Percentiles rank a stretch among this genome's conserved stretches.
phyloP scores from a whole-genome alignment of 306 rosid species.

The Carpinus viminea region DNA sequence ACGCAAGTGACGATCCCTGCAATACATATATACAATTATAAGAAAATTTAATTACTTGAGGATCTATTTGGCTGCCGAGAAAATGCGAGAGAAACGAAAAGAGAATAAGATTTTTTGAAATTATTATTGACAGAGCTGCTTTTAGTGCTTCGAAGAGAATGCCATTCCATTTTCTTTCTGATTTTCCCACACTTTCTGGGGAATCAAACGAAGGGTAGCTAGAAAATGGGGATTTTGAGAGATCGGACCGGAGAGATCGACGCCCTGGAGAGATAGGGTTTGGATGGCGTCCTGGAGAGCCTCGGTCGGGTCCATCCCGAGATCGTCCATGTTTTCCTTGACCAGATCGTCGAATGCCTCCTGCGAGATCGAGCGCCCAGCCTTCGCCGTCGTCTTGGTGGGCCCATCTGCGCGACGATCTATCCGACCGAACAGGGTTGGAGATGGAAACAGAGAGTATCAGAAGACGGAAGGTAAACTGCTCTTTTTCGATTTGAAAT shows the following conservation, averaged over 20 bases:
- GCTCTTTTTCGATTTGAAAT: too few species aligned
- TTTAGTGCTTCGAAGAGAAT: too few species aligned
- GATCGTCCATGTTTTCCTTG: conserved; percentile 82
- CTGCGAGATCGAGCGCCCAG: conserved; percentile 72
- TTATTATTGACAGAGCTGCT: background rate
- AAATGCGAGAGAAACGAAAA: background rate
- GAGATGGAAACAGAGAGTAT: background rate
- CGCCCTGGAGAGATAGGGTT: conserved; percentile 88
- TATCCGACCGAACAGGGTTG: conserved; percentile 8
- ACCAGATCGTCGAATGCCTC: conserved; percentile 86
- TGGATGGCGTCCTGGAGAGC: conserved; percentile 89
- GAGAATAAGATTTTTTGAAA: background rate
- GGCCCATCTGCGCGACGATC: conserved; percentile 47
- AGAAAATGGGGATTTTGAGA: background rate
- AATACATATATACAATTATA: background rate
- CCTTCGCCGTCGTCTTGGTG: conserved; percentile 43
- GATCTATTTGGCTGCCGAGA: conserved; percentile 2
- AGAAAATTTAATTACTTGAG: background rate
- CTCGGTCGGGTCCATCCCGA: conserved; percentile 86
- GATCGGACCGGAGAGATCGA: conserved; percentile 75
- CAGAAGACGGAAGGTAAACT: background rate
- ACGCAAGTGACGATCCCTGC: conserved; percentile 65
- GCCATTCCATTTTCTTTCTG: background rate
- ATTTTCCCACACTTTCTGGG: conserved; percentile 9
- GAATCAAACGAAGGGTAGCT: background rate